Base-by-base conservation (phyloP, 2,329 filamentous ascomycete species). In the Grosmannia huntii region DNA sequence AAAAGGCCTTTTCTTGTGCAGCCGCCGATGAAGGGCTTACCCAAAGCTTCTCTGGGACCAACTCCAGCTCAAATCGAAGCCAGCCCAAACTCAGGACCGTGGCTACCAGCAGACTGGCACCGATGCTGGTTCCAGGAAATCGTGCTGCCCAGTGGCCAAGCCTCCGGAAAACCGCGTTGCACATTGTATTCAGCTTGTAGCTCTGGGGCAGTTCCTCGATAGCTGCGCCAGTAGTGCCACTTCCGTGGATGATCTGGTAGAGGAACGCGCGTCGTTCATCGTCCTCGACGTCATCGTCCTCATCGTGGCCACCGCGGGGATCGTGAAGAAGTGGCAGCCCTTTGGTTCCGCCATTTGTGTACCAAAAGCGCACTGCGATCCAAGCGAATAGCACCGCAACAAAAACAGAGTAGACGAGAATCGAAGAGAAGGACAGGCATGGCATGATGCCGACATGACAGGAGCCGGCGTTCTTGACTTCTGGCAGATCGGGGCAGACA, bases 221-320 rank as follows among this genome's bases (percentile, higher is more conserved):
- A 1, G 14, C 27, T 1, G 31, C 21, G 1, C 25, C 5, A 16
- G 53, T 44, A 9, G 19, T 31, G 12, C 23, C 21, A 16, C 48
- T 19, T 4, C 59, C 48, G n/a, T 53, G 57, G 4, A 61, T 27
- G 1, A 60, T 33, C 5, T 57, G 54, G 27, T 62, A 61, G 7
- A 64, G 46, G 10, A 60, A 57, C 0, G 61, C 85, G 19, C 55
- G 61, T 4, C 49, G 59, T 31, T 58, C 81, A 64, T 96, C 90
- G 61, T 95, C 90, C 2, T 87, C 90, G 67, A 96, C 92, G 61
- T 96, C 92, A 63, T 99, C 94, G 60, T 97, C 91, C 63, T 97
- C 92, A 3, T 63, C 59, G 2, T 66, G 89, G 14, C 95, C 10
- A 85, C 85, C 14, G 83, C 80, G 0, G 0, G 87, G 79, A 66